These are phyloP conservation scores for Ammopiptanthus mongolicus DNA, from an alignment of 306 rosid genomes.

Conservation along the genomic window DNA sequence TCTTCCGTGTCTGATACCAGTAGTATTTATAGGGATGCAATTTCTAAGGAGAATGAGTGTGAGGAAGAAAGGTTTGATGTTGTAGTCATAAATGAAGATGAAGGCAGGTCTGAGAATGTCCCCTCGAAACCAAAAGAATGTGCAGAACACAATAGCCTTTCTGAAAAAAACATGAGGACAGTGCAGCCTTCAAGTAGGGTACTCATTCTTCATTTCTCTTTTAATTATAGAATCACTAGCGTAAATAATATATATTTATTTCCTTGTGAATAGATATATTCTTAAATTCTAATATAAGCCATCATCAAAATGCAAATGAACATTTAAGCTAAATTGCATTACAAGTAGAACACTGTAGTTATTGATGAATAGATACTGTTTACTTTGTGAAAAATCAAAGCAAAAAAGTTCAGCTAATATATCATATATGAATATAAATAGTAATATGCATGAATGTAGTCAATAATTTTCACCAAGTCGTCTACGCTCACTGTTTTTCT, in stretches of 20 bases:
- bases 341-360: background rate
- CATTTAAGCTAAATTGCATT: background rate
- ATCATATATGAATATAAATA: background rate
- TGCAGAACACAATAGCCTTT: slow-evolving; percentile 2
- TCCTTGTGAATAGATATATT: background rate
- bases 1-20: slow-evolving; percentile 38
- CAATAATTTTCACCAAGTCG: background rate
- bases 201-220: slow-evolving; percentile 5
- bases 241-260: background rate
- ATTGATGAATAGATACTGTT: background rate
- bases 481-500: slow-evolving; percentile 5
- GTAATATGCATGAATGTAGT: background rate
- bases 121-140: background rate
- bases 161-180: slow-evolving; percentile 19
- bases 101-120: background rate
- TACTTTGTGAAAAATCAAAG: background rate
- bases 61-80: slow-evolving; percentile 18
- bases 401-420: background rate
- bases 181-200: slow-evolving; percentile 34
- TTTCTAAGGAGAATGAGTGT: slow-evolving; percentile 19
- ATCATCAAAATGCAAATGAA: background rate
- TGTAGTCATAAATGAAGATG: slow-evolving; percentile 22
- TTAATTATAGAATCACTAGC: background rate
- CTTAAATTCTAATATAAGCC: background rate
- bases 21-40: slow-evolving; percentile 26